Evolutionary conservation across 352 stramenopile genomes (phyloP).

Genomic region (Ophiocytium majus): DNA sequence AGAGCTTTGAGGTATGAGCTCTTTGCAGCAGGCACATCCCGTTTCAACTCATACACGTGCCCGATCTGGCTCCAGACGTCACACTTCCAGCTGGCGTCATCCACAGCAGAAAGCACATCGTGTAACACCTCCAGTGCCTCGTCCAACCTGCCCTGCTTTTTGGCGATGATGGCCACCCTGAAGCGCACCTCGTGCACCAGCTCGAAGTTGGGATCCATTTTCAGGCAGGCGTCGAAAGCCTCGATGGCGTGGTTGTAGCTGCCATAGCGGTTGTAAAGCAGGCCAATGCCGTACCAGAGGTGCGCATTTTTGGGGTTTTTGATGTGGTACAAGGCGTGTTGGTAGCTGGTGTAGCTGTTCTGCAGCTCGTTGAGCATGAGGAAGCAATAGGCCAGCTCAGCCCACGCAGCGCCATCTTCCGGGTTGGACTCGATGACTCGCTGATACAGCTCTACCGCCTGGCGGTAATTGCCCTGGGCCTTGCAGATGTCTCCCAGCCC

Average conservation of each 20-base stretch:
- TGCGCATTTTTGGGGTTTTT: conserved; percentile 50
- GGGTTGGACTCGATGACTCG: conserved; percentile 44
- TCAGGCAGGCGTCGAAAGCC: conserved; percentile 52
- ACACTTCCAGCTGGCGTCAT: conserved; percentile 43
- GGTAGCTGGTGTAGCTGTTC: conserved; percentile 53
- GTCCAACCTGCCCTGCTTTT: conserved; percentile 51
- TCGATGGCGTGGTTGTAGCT: conserved; percentile 55
- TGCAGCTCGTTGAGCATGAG: conserved; percentile 56
- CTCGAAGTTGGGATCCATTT: conserved; percentile 56
- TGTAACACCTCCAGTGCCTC: conserved; percentile 50
- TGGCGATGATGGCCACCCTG: conserved; percentile 52
- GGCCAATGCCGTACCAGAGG: conserved; percentile 52
- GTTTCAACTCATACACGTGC: conserved; percentile 52
- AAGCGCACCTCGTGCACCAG: conserved; percentile 53
- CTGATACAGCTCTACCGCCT: conserved; percentile 49
- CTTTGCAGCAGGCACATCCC: conserved; percentile 42
- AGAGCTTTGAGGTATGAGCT: conserved; percentile 49
- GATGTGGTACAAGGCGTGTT: conserved; percentile 53
- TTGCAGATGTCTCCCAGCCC: conserved; percentile 49
- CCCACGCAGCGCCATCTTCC: conserved; percentile 48
- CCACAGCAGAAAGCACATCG: conserved; percentile 41
- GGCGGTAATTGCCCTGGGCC: conserved; percentile 42
- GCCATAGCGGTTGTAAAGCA: conserved; percentile 53
- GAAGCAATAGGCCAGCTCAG: conserved; percentile 54
- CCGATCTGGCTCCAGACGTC: conserved; percentile 51